Conservation (phyloP, 768 basidiomycete genomes). For the Amanita brunnescens region DNA sequence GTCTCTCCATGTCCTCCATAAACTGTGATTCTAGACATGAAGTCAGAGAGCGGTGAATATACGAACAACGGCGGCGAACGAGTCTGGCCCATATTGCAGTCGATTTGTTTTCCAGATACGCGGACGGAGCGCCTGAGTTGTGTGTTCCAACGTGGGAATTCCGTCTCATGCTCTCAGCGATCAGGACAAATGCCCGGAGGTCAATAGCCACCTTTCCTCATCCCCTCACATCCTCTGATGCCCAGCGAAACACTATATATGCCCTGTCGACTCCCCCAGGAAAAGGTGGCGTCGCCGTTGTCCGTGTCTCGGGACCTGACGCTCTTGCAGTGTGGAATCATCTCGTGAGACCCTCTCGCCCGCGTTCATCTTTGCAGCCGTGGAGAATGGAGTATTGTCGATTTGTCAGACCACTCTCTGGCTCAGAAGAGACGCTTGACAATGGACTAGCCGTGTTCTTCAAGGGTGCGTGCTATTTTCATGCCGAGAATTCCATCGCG, state of each 20-base stretch:
- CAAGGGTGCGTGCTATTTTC: slow-evolving; percentile 37
- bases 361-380: slow-evolving; percentile 20
- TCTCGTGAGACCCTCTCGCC: slow-evolving; percentile 35
- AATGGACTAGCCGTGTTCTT: slow-evolving; percentile 81
- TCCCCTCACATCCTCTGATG: slow-evolving; percentile 26
- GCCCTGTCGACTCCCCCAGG: slow-evolving; percentile 85
- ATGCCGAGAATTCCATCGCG: background rate
- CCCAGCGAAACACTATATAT: slow-evolving; percentile 73
- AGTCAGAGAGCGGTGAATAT: slow-evolving; percentile 3
- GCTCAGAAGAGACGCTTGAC: slow-evolving; percentile 55
- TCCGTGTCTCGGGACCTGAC: slow-evolving; percentile 77
- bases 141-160: no score
- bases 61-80: slow-evolving; percentile 38
- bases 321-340: slow-evolving; percentile 51
- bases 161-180: background rate
- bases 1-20: slow-evolving; percentile 96
- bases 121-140: background rate
- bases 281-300: slow-evolving; percentile 74
- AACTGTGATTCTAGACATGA: slow-evolving; percentile 70
- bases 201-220: background rate
- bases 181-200: background rate
- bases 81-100: slow-evolving; percentile 66
- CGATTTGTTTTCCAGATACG: background rate
- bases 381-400: slow-evolving; percentile 66
- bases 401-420: slow-evolving; percentile 48